Percentiles rank a stretch among this genome's conserved stretches.
Evolutionary conservation across 768 basidiomycete genomes (phyloP).

Genomic region (Chlorophyllum brunneum): DNA sequence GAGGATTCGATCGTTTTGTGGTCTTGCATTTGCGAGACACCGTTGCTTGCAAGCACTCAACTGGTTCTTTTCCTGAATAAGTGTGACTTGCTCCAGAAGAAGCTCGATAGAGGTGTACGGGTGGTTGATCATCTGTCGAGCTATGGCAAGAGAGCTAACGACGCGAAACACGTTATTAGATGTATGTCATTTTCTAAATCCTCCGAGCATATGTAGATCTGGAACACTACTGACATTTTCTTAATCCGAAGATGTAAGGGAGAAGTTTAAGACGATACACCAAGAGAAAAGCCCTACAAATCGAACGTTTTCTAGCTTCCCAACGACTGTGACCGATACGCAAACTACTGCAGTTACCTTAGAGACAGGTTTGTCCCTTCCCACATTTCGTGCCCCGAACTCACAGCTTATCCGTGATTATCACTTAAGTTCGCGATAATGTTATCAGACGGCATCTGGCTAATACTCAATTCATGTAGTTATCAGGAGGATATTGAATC

Average conservation of each 20-base stretch:
- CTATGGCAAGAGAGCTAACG: constrained; percentile 68
- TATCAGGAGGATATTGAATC: neutral
- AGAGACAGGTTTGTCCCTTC: neutral
- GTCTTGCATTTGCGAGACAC: constrained; percentile 65
- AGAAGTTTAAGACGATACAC: constrained; percentile 67
- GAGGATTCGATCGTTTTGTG: constrained; percentile 73
- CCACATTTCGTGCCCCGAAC: too few relatives aligned
- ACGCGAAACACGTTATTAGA: constrained; percentile 54
- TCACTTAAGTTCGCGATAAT: constrained; percentile 49
- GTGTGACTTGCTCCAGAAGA: constrained; percentile 64
- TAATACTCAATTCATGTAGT: constrained; percentile 48
- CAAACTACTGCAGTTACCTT: constrained; percentile 13
- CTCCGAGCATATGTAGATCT: too few relatives aligned
- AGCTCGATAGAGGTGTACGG: constrained; percentile 54
- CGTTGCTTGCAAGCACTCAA: constrained; percentile 55
- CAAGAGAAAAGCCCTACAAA: constrained; percentile 51
- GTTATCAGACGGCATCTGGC: constrained; percentile 56
- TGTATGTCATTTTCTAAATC: constrained; percentile 59
- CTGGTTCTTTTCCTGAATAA: constrained; percentile 67
- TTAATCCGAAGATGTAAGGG: constrained; percentile 48
- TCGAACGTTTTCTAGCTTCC: constrained; percentile 58
- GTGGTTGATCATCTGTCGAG: constrained; percentile 59
- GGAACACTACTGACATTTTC: neutral
- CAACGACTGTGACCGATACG: constrained; percentile 66
- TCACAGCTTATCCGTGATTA: too few relatives aligned